Evolutionary conservation across 2,329 filamentous ascomycete genomes (phyloP).

Genomic region (Simplicillium sp.): DNA sequence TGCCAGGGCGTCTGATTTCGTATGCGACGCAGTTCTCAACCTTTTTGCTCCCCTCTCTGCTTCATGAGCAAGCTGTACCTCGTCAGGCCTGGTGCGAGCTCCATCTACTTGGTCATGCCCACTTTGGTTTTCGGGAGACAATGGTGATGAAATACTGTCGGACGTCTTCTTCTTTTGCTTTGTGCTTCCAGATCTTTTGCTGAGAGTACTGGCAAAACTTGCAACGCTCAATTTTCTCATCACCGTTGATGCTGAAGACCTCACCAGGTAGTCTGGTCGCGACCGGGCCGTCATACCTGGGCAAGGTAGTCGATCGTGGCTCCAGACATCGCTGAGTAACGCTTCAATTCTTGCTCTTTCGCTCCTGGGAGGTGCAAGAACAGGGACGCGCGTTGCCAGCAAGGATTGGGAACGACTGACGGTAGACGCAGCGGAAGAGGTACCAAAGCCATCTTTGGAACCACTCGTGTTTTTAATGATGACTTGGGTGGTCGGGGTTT

Average conservation of each 20-base stretch:
- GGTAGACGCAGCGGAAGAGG: conserved; percentile 31
- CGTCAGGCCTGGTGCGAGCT: no score
- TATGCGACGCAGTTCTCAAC: no score
- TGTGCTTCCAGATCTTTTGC: conserved; percentile 56
- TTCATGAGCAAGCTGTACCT: no score
- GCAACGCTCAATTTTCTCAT: conserved; percentile 83
- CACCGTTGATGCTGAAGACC: conserved; percentile 72
- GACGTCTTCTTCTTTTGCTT: conserved; percentile 7
- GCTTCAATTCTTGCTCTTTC: conserved; percentile 72
- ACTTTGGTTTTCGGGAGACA: no score
- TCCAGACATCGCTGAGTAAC: conserved; percentile 73
- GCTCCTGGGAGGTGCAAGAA: conserved; percentile 63
- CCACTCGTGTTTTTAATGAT: conserved; percentile 79
- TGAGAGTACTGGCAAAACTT: conserved; percentile 68
- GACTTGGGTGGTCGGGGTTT: conserved; percentile 61
- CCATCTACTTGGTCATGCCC: no score
- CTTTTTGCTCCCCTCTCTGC: no score
- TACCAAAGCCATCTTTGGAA: conserved; percentile 42
- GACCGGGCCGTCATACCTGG: conserved; percentile 65
- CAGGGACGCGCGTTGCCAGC: conserved; percentile 56
- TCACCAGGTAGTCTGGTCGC: conserved; percentile 61
- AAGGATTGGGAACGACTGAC: conserved; percentile 75
- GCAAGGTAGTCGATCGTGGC: conserved; percentile 67
- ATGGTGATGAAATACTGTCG: no score
- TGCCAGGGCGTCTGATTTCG: no score